Conservation (phyloP, 306 rosid species). For the cucumber (Cucumis sativus) region Cucumber_9930_V3 NC_026659.2:29659501-29660000, state of each 20-base stretch:
- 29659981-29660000: slow-evolving; percentile 70
- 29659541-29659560: slow-evolving; percentile 99
- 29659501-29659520: slow-evolving; percentile 95
- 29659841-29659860: slow-evolving; percentile 92
- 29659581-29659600: slow-evolving; percentile 96
- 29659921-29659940: slow-evolving; percentile 90
- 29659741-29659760: background rate
- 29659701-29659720: slow-evolving; percentile 56
- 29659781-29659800: slow-evolving; percentile 48
- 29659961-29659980: slow-evolving; percentile 68
- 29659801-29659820: slow-evolving; percentile 81
- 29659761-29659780: background rate
- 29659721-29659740: background rate
- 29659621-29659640: slow-evolving; percentile 91
- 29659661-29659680: slow-evolving; percentile 94
- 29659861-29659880: slow-evolving; percentile 82
- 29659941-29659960: slow-evolving; percentile 75
- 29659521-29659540: slow-evolving; percentile 89
- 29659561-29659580: slow-evolving; percentile 82
- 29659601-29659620: slow-evolving; percentile 99
- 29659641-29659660: slow-evolving; percentile 86
- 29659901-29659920: slow-evolving; percentile 93
- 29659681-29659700: slow-evolving; percentile 85
- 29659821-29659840: slow-evolving; percentile 85
- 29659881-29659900: slow-evolving; percentile 92